Evolutionary conservation across 176 grass and related monocot species (phyloP).

Genomic region (Dactylis glomerata): DNA sequence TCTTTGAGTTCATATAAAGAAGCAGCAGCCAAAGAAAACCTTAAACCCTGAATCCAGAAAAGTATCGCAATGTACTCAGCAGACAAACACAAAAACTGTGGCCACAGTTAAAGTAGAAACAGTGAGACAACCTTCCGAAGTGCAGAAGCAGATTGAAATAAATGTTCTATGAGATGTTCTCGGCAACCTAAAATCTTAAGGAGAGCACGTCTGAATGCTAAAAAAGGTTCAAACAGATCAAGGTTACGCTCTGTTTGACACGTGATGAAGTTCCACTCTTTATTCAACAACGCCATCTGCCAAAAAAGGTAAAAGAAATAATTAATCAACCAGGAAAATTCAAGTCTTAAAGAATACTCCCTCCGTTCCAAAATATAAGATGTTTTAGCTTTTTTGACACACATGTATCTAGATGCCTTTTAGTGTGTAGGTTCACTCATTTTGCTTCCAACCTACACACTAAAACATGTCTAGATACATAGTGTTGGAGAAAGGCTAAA

Average conservation of each 20-base stretch:
- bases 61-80: slow-evolving; percentile 12
- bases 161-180: slow-evolving; percentile 68
- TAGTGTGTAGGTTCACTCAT: too few species aligned
- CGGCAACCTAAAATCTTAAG: slow-evolving; percentile 75
- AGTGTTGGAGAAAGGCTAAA: too few species aligned
- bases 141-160: slow-evolving; percentile 81
- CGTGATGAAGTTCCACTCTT: slow-evolving; percentile 75
- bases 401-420: too few species aligned
- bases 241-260: slow-evolving; percentile 62
- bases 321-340: slow-evolving; percentile 16
- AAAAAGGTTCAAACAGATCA: slow-evolving; percentile 88
- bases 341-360: too few species aligned
- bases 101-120: slow-evolving; percentile 4
- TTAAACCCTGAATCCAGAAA: slow-evolving; percentile 66
- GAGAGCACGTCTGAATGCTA: slow-evolving; percentile 75
- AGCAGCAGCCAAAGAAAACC: slow-evolving; percentile 87
- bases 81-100: slow-evolving; percentile 15
- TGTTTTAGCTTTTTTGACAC: too few species aligned
- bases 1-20: slow-evolving; percentile 88
- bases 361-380: too few species aligned
- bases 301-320: slow-evolving; percentile 14
- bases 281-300: slow-evolving; percentile 70
- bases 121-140: slow-evolving; percentile 75
- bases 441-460: too few species aligned
- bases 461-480: too few species aligned